Evolutionary conservation across 768 basidiomycete genomes (phyloP), one percentile per base, ranked within the genome.

Genomic region (Pisolithus orientalis): DNA sequence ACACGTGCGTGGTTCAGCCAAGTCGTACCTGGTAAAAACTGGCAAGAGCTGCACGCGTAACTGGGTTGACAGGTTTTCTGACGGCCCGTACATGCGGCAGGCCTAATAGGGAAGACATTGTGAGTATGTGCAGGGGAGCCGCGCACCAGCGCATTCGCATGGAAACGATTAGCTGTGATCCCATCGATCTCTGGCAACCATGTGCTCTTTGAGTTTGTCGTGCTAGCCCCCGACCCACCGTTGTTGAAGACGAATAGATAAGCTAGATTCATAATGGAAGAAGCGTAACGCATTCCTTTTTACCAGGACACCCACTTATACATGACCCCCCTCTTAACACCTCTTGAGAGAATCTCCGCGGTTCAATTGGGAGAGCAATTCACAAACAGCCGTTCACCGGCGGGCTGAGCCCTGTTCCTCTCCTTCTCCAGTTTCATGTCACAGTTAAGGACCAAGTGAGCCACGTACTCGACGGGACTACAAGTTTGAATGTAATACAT

Each of bases 381-480:
- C 65, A 69, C 65, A 57, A 50, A 53, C 40, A 67, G 64, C 69
- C 69, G 70, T 45, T 63, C 46, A 46, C 69, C 69, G 27, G 62
- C 57, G 7, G 75, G 73, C 17, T 67, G 62, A 32, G 63, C 60
- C 42, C 69, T 68, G 29, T 67, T 21, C 21, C 21, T 21, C 21
- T 21, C 21, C 21, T 21, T 66, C 42, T 65, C 65, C 37, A 71
- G 52, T 44, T 65, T 64, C 34, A 75, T 60, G 53, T 75, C 75
- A 59, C 74, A 75, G 53, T 67, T 64, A 48, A 71, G 49, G 9
- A 75, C 62, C 53, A 76, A 54, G 52, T 72, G 62, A 29, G 75
- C 75, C 61, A 74, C 21, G 21, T 21, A 21, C 21, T 21, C 21
- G 21, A 21, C 21, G 21, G 21, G 21, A 21, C 21, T 21, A 21